Conservation (phyloP, 192 early-diverging fungal genomes). For the Umbelopsis sp. region DNA sequence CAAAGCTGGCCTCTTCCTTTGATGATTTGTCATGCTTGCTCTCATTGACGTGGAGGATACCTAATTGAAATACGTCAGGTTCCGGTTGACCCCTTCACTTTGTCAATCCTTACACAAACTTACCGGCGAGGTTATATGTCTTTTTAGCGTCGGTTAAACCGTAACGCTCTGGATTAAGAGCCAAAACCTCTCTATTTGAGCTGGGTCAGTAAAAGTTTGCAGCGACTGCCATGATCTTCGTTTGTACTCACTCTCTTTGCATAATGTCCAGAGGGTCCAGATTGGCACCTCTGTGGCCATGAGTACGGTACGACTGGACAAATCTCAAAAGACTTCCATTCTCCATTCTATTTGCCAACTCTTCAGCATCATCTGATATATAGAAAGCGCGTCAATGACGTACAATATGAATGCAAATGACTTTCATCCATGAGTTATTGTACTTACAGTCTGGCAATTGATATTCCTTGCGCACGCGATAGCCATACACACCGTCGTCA, state of each 20-base stretch:
- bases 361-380: slow-evolving; percentile 65
- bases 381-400: background rate
- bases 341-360: slow-evolving; percentile 82
- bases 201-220: background rate
- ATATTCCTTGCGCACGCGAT: slow-evolving; percentile 72
- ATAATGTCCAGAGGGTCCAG: slow-evolving; percentile 87
- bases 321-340: slow-evolving; percentile 86
- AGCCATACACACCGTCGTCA: slow-evolving; percentile 85
- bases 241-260: slow-evolving; percentile 59
- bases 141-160: slow-evolving; percentile 63
- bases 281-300: slow-evolving; percentile 82
- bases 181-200: slow-evolving; percentile 53
- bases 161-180: slow-evolving; percentile 85
- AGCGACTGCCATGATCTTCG: background rate
- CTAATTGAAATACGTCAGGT: slow-evolving; percentile 6
- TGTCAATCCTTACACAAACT: background rate
- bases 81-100: background rate
- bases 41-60: slow-evolving; percentile 75
- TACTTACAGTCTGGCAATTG: slow-evolving; percentile 78
- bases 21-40: slow-evolving; percentile 44
- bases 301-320: slow-evolving; percentile 76
- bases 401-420: background rate
- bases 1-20: slow-evolving; percentile 61
- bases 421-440: background rate
- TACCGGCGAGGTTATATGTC: slow-evolving; percentile 65